Conservation (phyloP, 139 green algal genomes). For the Haematococcus lacustris region DNA sequence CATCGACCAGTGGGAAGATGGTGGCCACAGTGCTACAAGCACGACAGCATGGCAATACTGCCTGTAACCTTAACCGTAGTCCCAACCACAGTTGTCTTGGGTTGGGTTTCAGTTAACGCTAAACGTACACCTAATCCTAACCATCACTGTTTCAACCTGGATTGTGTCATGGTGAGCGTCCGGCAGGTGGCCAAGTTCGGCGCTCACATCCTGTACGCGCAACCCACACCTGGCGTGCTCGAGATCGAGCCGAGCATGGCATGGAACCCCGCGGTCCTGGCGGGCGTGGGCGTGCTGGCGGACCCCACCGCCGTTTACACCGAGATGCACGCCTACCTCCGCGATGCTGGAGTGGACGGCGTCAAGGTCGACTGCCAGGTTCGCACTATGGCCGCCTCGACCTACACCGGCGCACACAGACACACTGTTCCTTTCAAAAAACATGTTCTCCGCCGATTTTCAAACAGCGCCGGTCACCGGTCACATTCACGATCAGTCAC, state of each 20-base stretch:
- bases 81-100: no score
- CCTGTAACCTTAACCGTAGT: no score
- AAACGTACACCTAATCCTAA: no score
- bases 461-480: not conserved
- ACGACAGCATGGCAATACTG: no score
- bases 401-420: conserved; percentile 12
- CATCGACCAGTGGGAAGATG: no score
- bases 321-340: conserved; percentile 87
- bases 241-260: conserved; percentile 80
- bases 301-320: conserved; percentile 64
- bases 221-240: conserved; percentile 17
- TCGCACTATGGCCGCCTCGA: not conserved
- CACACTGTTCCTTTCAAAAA: not conserved
- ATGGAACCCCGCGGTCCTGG: conserved; percentile 57
- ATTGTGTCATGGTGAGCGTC: no score
- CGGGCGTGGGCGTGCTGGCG: conserved; percentile 69
- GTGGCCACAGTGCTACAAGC: no score
- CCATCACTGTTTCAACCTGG: no score
- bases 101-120: no score
- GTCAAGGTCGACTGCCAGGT: conserved; percentile 75
- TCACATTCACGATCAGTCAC: not conserved
- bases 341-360: conserved; percentile 66
- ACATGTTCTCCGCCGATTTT: not conserved
- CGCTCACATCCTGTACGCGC: not conserved
- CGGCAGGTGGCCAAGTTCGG: not conserved